A percentile compares a stretch with the other conserved stretches of the same genome.
These are phyloP conservation scores for Ganoderma sinense DNA, from an alignment of 1,284 basidiomycete genomes.

Conservation along the genomic window DNA sequence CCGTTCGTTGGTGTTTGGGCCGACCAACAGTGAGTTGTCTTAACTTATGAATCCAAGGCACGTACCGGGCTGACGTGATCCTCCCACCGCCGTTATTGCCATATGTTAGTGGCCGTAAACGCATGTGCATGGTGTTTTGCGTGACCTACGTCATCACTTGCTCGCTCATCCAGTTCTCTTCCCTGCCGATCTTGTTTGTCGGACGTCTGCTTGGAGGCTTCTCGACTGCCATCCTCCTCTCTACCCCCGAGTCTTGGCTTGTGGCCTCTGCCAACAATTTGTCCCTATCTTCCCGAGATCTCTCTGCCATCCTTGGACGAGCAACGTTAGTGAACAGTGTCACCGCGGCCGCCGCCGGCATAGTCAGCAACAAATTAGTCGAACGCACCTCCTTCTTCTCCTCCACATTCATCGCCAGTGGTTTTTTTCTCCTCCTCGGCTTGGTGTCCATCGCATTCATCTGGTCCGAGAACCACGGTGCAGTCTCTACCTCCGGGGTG, in stretches of 20 bases:
- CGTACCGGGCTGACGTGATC: neutral
- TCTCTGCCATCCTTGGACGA: slow-evolving; percentile 75
- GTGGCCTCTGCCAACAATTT: slow-evolving; percentile 63
- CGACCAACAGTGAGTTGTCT: slow-evolving; percentile 66
- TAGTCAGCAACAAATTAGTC: slow-evolving; percentile 70
- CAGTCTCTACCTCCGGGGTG: slow-evolving; percentile 43
- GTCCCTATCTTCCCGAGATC: slow-evolving; percentile 59
- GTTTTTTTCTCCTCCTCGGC: slow-evolving; percentile 56
- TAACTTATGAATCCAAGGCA: no score
- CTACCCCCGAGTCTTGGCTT: slow-evolving; percentile 79
- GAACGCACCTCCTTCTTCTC: slow-evolving; percentile 54
- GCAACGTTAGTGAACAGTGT: slow-evolving; percentile 77
- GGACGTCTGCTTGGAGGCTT: slow-evolving; percentile 73
- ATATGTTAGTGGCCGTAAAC: slow-evolving; percentile 63
- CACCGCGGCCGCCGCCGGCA: slow-evolving; percentile 70
- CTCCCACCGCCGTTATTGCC: neutral
- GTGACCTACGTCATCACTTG: slow-evolving; percentile 68
- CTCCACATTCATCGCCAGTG: slow-evolving; percentile 73
- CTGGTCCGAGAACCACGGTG: slow-evolving; percentile 77
- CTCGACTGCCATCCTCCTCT: slow-evolving; percentile 78
- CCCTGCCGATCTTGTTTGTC: slow-evolving; percentile 62
- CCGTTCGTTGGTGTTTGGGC: slow-evolving; percentile 80
- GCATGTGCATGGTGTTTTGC: slow-evolving; percentile 73
- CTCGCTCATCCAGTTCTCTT: slow-evolving; percentile 60
- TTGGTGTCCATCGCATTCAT: slow-evolving; percentile 62